phyloP scores from a whole-genome alignment of 352 stramenopile species.

The Phytophthora meadii region DNA sequence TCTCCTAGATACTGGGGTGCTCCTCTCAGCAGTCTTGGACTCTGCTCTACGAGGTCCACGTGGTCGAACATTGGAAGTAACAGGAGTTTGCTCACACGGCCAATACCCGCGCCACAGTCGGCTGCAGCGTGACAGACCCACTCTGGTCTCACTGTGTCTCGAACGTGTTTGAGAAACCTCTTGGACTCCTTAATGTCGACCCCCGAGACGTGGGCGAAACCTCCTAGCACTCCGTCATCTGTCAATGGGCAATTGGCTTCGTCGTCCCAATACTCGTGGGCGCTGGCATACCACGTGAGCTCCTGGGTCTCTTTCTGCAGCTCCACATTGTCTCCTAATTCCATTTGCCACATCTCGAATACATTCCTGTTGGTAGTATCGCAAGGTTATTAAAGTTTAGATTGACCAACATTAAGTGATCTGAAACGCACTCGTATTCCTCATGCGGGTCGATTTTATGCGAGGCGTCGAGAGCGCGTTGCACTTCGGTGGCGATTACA shows the following conservation, averaged over 20 bases:
- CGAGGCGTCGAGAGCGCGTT: conserved; percentile 67
- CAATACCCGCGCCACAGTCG: conserved; percentile 94
- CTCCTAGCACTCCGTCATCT: conserved; percentile 95
- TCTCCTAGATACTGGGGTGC: conserved; percentile 90
- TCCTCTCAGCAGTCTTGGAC: conserved; percentile 87
- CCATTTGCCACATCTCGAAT: conserved; percentile 76
- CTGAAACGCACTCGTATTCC: conserved; percentile 62
- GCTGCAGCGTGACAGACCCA: conserved; percentile 57
- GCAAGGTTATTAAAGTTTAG: not conserved
- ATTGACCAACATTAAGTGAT: not conserved
- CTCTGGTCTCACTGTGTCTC: conserved; percentile 46
- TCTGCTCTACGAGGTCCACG: conserved; percentile 96
- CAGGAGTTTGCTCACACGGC: conserved; percentile 94
- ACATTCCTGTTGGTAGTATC: conserved; percentile 48
- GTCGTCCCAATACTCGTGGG: conserved; percentile 87
- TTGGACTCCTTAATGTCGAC: conserved; percentile 83
- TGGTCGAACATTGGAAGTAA: conserved; percentile 88
- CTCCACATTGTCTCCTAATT: conserved; percentile 51
- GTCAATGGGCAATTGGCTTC: conserved; percentile 92
- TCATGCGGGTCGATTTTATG: conserved; percentile 55
- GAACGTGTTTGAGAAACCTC: conserved; percentile 58
- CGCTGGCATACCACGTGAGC: conserved; percentile 75
- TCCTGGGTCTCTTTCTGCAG: conserved; percentile 8
- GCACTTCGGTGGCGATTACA: conserved; percentile 57
- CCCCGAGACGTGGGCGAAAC: conserved; percentile 86